Evolutionary conservation across 768 basidiomycete genomes (phyloP).

Genomic region (Guyanaporus albipodus): DNA sequence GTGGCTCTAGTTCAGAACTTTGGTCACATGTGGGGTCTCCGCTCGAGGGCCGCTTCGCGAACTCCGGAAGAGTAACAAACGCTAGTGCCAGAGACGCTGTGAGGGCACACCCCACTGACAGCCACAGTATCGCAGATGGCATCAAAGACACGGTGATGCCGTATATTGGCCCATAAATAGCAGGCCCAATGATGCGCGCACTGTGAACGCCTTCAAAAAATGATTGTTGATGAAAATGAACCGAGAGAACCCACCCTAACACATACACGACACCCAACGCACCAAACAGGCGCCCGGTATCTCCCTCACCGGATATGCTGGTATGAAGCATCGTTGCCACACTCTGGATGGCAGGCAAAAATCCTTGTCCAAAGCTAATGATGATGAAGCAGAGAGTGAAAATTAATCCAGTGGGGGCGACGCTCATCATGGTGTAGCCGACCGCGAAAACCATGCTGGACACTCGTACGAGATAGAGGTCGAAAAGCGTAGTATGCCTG

Average conservation of each 20-base stretch:
- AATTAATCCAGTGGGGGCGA: background rate
- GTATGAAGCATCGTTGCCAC: background rate
- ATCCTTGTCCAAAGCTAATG: background rate
- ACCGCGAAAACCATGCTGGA: background rate
- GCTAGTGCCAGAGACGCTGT: too few relatives aligned
- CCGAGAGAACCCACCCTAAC: background rate
- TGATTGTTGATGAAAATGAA: background rate
- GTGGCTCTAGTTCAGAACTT: too few relatives aligned
- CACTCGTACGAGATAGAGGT: background rate
- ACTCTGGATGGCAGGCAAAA: conserved; percentile 1
- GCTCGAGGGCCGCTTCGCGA: too few relatives aligned
- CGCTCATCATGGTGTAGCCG: conserved; percentile 1
- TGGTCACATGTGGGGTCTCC: too few relatives aligned
- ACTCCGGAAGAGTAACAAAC: too few relatives aligned
- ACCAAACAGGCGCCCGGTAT: conserved; percentile 1
- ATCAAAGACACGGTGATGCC: too few relatives aligned
- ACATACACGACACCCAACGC: conserved; percentile 5
- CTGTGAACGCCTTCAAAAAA: too few relatives aligned
- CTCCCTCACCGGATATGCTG: background rate
- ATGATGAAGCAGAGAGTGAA: conserved; percentile 2
- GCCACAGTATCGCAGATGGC: too few relatives aligned
- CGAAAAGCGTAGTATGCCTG: background rate
- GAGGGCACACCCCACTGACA: too few relatives aligned
- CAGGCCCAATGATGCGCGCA: too few relatives aligned
- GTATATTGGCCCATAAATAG: too few relatives aligned